Evolutionary conservation across 2,329 filamentous ascomycete species (phyloP), one percentile per base, ranked within the genome.

Genomic region (Zasmidium angulare): DNA sequence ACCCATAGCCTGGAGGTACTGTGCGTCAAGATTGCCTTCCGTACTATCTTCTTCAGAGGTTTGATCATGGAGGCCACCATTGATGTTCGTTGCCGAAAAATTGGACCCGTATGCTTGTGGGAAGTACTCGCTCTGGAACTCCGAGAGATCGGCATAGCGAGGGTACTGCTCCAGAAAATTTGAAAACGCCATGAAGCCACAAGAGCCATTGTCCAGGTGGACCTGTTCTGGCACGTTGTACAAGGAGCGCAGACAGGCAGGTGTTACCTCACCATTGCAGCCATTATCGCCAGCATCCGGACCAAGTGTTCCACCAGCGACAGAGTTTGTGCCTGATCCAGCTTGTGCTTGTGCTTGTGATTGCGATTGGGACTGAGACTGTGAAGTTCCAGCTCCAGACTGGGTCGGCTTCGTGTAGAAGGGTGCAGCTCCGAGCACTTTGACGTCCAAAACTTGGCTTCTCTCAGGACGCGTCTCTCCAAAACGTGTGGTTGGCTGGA

Each of bases 11-110:
- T 86, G 69, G 14, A 86, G 78, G 60, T 86, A 86, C 66, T 89
- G 84, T 2, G 85, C 76, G 67, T 89, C 86, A 14, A 89, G 76
- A 62, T 86, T 88, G 23, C 84, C 86, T 72, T 89, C 86, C 7
- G 69, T 69, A 59, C 77, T 81, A 65, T 77, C 73, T 26, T 66
- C 67, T 3, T 65, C 47, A 1, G 74, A 68, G 21, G 76, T 72
- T 56, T 82, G 77, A 24, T 78, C 80, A 74, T 61, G 77, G 1
- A 79, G 63, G 0, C 84, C 86, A 10, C 79, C 80, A 58, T 84
- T 84, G 56, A 88, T 81, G 2, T 79, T 76, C 17, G 80, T 76
- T 1, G 82, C 79, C 6, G 78, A 81, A 71, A 89, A 89, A 59
- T 79, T 83, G 11, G 79, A 74, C 3, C 78, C 78, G 0, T 71